Conservation (phyloP, 371 early-diverging fungal species). For the Blakeslea trispora region DNA sequence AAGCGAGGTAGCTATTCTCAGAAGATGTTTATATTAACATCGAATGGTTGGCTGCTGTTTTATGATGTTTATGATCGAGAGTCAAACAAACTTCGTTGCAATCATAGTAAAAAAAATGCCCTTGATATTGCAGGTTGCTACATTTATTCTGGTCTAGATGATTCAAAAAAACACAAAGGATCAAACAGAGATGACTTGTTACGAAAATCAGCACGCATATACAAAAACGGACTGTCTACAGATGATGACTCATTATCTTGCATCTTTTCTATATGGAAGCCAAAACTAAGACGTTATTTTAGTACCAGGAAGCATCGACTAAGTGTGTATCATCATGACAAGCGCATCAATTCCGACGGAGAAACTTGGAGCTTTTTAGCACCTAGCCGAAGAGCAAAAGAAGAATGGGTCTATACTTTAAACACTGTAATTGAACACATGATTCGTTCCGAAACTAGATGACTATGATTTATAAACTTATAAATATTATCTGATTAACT, state of each 20-base stretch:
- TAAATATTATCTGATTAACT: too few species aligned
- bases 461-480: too few species aligned
- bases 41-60: slow-evolving; percentile 50
- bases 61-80: slow-evolving; percentile 49
- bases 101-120: slow-evolving; percentile 39
- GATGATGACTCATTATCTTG: slow-evolving; percentile 54
- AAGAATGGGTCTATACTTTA: slow-evolving; percentile 53
- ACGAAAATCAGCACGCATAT: slow-evolving; percentile 46
- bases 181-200: slow-evolving; percentile 24
- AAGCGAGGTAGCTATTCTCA: slow-evolving; percentile 50
- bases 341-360: slow-evolving; percentile 29
- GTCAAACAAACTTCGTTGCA: slow-evolving; percentile 29
- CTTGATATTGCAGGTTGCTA: slow-evolving; percentile 57
- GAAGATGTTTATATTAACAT: slow-evolving; percentile 53
- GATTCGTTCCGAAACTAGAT: slow-evolving; percentile 15
- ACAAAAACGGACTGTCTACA: slow-evolving; percentile 48
- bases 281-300: slow-evolving; percentile 40
- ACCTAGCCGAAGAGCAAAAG: slow-evolving; percentile 40
- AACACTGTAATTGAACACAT: slow-evolving; percentile 42
- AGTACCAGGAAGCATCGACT: slow-evolving; percentile 32
- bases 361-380: slow-evolving; percentile 37
- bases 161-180: slow-evolving; percentile 24
- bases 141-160: slow-evolving; percentile 54
- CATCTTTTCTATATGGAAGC: slow-evolving; percentile 62
- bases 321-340: slow-evolving; percentile 25